Percentiles rank a stretch among this genome's conserved stretches.
phyloP scores from a whole-genome alignment of 768 basidiomycete genomes.

The Strobilomyces confusus region DNA sequence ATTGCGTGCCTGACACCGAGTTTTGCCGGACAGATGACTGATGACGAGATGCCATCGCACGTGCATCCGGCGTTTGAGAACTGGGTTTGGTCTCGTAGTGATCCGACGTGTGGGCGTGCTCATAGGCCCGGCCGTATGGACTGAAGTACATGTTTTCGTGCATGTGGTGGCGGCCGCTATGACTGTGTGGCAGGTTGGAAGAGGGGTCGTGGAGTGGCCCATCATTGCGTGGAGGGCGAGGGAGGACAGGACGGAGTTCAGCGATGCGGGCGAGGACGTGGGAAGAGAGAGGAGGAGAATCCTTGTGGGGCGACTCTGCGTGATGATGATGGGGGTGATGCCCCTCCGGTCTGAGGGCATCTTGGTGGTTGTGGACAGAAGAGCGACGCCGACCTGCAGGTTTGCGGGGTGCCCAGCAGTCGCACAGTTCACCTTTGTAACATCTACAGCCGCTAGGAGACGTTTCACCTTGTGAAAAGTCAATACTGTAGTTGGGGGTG shows the following conservation, averaged over 20 bases:
- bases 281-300: constrained; percentile 32
- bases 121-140: constrained; percentile 69
- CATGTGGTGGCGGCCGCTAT: constrained; percentile 41
- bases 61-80: constrained; percentile 15
- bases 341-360: constrained; percentile 28
- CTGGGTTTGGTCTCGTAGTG: constrained; percentile 25
- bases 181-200: constrained; percentile 38
- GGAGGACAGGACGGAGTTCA: constrained; percentile 67
- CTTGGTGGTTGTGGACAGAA: constrained; percentile 28
- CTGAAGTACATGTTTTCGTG: constrained; percentile 54
- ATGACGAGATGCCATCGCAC: constrained; percentile 20
- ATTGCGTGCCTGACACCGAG: constrained; percentile 23
- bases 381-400: constrained; percentile 34
- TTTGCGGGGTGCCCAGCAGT: constrained; percentile 54
- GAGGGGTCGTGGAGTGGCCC: constrained; percentile 49
- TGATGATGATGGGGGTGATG: constrained; percentile 18
- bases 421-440: constrained; percentile 44
- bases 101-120: constrained; percentile 39
- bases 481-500: constrained; percentile 38
- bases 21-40: constrained; percentile 26
- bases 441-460: constrained; percentile 47
- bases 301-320: constrained; percentile 13
- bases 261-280: constrained; percentile 59
- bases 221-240: constrained; percentile 44
- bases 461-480: constrained; percentile 44